Evolutionary conservation across 2,329 filamentous ascomycete genomes (phyloP), one percentile per base, ranked within the genome.

Genomic region (Iodosphaeria phyllophila): DNA sequence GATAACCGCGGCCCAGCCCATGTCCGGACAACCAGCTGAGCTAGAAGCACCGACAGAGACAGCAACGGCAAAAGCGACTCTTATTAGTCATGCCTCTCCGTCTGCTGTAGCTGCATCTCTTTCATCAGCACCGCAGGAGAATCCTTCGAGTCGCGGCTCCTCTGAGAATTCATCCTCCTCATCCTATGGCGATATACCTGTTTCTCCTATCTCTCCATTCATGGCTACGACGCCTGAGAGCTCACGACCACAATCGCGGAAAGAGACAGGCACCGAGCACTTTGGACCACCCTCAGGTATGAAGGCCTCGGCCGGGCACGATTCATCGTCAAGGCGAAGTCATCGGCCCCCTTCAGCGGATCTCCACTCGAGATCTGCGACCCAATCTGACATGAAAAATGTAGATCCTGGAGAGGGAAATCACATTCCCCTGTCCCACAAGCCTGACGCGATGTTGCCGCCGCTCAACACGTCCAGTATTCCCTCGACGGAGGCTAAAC

Each of bases 151-250:
- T 22, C 37, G 33, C 5, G 41, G 46, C 17, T 47, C 41, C 8
- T 54, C 51, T 0, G 42, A 44, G 15, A 38, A 41, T 10, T 57
- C 54, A 1, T 54, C 52, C 3, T 50, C 51, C 2, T 56, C 54
- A 0, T 52, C 47, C 5, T 51, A 44, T 15, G 51, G 51, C 25
- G 52, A 55, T n/a, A n/a, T n/a, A n/a, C n/a, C n/a, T 18, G 41
- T 40, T 7, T 49, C 47, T 3, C 46, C 47, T 3, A 45, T 47
- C 4, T 43, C 49, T 2, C 51, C 50, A 1, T 44, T 46, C 8
- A 39, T 40, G n/a, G n/a, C n/a, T 1, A 51, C 47, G 4, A 57
- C 52, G 1, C 51, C 52, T 4, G 49, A 52, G 24, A 55, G 47
- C 5, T 55, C 52, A 5, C 40, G 51, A n/a, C 52, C 52, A 3